phyloP scores from a whole-genome alignment of 768 basidiomycete species.

The Suillus subalutaceus region DNA sequence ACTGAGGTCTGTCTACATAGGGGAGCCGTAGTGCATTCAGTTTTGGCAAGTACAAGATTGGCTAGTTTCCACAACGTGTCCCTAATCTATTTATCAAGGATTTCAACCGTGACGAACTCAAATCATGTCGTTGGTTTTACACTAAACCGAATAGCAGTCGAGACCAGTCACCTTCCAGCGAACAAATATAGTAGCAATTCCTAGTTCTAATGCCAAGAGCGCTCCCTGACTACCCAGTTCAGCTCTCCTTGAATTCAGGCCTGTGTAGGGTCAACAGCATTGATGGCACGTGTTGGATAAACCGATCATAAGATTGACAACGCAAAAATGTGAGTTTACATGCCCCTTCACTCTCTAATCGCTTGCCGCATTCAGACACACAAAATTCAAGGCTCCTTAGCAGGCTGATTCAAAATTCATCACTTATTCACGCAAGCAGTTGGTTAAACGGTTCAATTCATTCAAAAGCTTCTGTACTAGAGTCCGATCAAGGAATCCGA shows the following conservation, averaged over 20 bases:
- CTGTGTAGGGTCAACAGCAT: neutral
- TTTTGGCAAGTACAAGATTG: neutral
- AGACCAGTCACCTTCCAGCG: neutral
- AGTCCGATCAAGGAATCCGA: neutral
- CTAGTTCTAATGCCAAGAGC: neutral
- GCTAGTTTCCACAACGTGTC: neutral
- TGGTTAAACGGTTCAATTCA: neutral
- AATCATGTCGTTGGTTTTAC: neutral
- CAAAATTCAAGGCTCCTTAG: neutral
- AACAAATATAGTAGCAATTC: neutral
- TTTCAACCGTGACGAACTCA: neutral
- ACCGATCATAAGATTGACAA: neutral
- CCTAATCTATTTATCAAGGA: neutral
- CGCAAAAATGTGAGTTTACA: neutral
- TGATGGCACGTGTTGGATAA: neutral
- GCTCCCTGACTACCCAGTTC: neutral
- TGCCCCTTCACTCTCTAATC: neutral
- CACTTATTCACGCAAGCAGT: neutral
- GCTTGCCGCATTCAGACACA: neutral
- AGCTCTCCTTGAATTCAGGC: neutral
- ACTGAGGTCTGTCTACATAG: too few relatives aligned
- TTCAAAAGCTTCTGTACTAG: neutral
- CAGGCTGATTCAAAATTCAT: neutral
- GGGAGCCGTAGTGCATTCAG: neutral
- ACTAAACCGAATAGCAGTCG: neutral